Base-by-base conservation (phyloP, 345 rosid species). In the Gossypium bickii region DNA sequence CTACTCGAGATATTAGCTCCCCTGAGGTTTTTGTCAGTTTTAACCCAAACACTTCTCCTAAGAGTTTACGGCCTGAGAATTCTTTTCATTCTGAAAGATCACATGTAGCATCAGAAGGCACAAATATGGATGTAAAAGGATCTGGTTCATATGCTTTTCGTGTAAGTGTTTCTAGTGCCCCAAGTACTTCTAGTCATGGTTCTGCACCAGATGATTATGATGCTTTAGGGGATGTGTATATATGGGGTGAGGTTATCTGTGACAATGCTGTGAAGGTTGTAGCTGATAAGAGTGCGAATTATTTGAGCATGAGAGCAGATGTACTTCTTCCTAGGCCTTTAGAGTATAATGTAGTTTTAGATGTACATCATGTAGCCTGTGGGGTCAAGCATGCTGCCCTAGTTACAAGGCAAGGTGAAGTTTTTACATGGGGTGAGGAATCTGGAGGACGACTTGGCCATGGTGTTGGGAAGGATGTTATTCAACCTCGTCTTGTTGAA, bases 401-500 rank as follows among this genome's bases (percentile, higher is more conserved):
- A 25, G 97, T 94, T 69, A 89, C 98, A 22, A 89, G 87, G 76
- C 98, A 94, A 82, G 98, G 98, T 67, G 98, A 94, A 77, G 85
- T 91, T 68, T 92, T 94, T 82, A 89, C 97, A 17, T 94, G 98
- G 98, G 98, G 98, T 45, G 97, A 91, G 81, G 98, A 88, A 81
- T 89, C 93, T 5, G 98, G 98, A 74, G 98, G 98, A 68, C 84
- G 96, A 77, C 98, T 94, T 73, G 98, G 98, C 81, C 97, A 92
- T 85, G 98, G 97, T 27, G 86, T 86, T 62, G 92, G 87, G 48
- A 91, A 83, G 83, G 92, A 92, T 82, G 90, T 89, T 77, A 82
- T 85, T 67, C 92, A 89, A 64, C 98, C 98, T 67, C 82, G 79
- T 72, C 80, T 92, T 70, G 80, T 94, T 79, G 98, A 94, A 84